Conservation (phyloP, 2,329 filamentous ascomycete species). For the Stylonectria norvegica region DNA sequence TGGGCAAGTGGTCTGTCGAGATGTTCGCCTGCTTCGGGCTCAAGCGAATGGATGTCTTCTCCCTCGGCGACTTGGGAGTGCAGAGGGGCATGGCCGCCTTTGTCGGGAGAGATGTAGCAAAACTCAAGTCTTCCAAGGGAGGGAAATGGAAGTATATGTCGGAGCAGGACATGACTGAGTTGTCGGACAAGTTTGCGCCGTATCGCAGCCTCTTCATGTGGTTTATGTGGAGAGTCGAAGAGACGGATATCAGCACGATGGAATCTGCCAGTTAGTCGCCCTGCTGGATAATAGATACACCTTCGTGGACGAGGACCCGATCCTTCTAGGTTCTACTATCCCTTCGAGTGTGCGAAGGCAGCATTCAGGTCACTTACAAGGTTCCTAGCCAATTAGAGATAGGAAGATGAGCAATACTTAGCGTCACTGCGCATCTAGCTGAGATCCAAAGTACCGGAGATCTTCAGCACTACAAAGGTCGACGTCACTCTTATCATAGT, state of each 20-base stretch:
- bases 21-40: constrained; percentile 98
- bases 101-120: constrained; percentile 75
- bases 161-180: constrained; percentile 85
- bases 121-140: constrained; percentile 73
- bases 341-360: no score
- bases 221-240: constrained; percentile 92
- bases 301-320: no score
- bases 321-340: no score
- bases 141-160: constrained; percentile 99
- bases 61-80: constrained; percentile 85
- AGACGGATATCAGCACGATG: constrained; percentile 68
- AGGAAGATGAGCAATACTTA: no score
- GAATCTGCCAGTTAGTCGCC: no score
- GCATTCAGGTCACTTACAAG: no score
- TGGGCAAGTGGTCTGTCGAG: constrained; percentile 89
- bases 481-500: no score
- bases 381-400: no score
- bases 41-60: constrained; percentile 92
- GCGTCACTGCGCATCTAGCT: no score
- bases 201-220: constrained; percentile 96
- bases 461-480: no score
- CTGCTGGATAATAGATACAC: no score
- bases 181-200: constrained; percentile 75
- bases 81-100: constrained; percentile 93
- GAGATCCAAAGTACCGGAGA: no score